Percentiles rank a stretch among this genome's conserved stretches.
Conservation (phyloP, 306 rosid species). For the Cajanus cajan region DNA sequence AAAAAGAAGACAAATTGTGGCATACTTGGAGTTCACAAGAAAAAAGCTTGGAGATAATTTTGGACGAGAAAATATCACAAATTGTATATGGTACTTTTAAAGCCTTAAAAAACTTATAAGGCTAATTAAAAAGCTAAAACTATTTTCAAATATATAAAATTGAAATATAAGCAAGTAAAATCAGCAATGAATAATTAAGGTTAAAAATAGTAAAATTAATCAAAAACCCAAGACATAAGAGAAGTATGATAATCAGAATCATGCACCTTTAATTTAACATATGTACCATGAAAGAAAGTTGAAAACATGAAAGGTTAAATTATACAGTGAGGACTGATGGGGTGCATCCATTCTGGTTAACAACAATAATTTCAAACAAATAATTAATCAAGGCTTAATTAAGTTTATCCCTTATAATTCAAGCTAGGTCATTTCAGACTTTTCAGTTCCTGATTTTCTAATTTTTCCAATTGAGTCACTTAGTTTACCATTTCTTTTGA, state of each 20-base stretch:
- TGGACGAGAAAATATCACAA: neutral
- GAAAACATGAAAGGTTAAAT: neutral
- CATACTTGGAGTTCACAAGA: neutral
- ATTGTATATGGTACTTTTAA: neutral
- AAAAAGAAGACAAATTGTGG: neutral
- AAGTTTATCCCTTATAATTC: neutral
- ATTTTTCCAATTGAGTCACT: neutral
- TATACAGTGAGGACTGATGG: neutral
- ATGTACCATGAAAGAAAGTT: neutral
- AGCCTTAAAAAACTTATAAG: neutral
- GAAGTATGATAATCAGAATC: neutral
- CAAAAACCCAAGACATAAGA: neutral
- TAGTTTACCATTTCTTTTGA: neutral
- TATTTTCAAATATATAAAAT: conserved; percentile 9
- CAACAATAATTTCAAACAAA: neutral
- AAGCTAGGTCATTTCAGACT: conserved; percentile 9
- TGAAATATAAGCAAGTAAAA: conserved; percentile 16
- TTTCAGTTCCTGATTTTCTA: neutral
- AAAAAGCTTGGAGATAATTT: neutral
- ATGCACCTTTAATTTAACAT: neutral
- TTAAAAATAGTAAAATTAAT: neutral
- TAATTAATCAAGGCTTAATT: neutral
- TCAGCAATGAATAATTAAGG: neutral
- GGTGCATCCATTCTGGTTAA: neutral
- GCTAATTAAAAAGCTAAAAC: conserved; percentile 8